These are phyloP conservation scores for Myriangium duriaei DNA, from an alignment of 2,329 filamentous ascomycete species.

Conservation along the genomic window DNA sequence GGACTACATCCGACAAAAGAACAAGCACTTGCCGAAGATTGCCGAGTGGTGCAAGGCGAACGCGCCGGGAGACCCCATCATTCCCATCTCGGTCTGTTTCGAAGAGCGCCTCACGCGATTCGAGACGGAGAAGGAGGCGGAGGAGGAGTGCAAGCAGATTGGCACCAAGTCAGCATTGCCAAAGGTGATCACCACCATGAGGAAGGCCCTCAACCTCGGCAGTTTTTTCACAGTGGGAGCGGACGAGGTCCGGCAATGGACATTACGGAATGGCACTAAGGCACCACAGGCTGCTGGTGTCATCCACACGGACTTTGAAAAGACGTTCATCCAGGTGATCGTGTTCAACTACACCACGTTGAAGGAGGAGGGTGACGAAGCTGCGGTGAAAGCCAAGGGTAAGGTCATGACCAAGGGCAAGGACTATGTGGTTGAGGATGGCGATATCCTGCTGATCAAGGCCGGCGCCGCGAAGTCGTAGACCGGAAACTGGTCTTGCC, in stretches of 20 bases:
- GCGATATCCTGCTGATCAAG: slow-evolving; percentile 78
- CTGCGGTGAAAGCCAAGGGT: slow-evolving; percentile 78
- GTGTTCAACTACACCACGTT: slow-evolving; percentile 80
- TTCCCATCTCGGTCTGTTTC: slow-evolving; percentile 83
- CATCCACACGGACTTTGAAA: slow-evolving; percentile 97
- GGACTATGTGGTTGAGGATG: slow-evolving; percentile 83
- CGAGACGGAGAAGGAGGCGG: slow-evolving; percentile 61
- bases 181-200: slow-evolving; percentile 88
- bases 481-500: slow-evolving; percentile 6
- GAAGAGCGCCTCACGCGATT: slow-evolving; percentile 84
- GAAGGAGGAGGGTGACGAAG: slow-evolving; percentile 80
- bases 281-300: slow-evolving; percentile 96
- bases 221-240: slow-evolving; percentile 96
- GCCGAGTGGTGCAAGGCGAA: slow-evolving; percentile 93
- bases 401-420: slow-evolving; percentile 99
- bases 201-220: slow-evolving; percentile 75
- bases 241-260: slow-evolving; percentile 98
- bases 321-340: slow-evolving; percentile 95
- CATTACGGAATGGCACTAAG: slow-evolving; percentile 88
- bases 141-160: slow-evolving; percentile 79
- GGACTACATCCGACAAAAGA: slow-evolving; percentile 97
- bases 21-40: slow-evolving; percentile 92
- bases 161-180: slow-evolving; percentile 79
- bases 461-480: slow-evolving; percentile 61
- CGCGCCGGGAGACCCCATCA: slow-evolving; percentile 74